Evolutionary conservation across 2,329 filamentous ascomycete species (phyloP).

Genomic region (Microdochium bolleyi): DNA sequence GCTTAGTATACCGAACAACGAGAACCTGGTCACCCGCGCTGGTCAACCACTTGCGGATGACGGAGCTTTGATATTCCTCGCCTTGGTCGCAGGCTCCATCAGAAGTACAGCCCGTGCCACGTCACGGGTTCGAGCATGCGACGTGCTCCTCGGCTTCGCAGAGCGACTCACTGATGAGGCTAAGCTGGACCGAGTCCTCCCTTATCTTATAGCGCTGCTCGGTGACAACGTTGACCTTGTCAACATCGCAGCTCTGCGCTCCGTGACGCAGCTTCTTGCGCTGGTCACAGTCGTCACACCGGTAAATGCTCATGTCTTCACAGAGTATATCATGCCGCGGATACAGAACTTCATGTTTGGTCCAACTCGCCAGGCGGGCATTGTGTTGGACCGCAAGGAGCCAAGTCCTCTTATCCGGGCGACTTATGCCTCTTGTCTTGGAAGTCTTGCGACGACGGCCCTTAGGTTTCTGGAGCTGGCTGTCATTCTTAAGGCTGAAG

Average conservation of each 20-base stretch:
- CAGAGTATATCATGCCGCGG: conserved; percentile 59
- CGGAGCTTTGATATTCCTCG: conserved; percentile 86
- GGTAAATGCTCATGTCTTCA: conserved; percentile 61
- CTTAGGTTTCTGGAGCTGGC: conserved; percentile 84
- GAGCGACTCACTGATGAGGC: conserved; percentile 91
- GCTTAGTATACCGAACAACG: conserved; percentile 79
- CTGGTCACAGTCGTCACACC: conserved; percentile 83
- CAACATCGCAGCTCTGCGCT: conserved; percentile 74
- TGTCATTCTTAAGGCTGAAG: conserved; percentile 77
- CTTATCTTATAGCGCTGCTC: conserved; percentile 78
- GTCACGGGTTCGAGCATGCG: conserved; percentile 82
- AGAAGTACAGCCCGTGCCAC: conserved; percentile 82
- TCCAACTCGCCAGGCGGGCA: conserved; percentile 23
- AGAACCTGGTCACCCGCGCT: conserved; percentile 57
- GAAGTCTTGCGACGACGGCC: conserved; percentile 79
- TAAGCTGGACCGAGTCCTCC: conserved; percentile 86
- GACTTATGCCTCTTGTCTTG: conserved; percentile 88
- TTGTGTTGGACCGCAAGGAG: conserved; percentile 30
- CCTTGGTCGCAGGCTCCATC: conserved; percentile 79
- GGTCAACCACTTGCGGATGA: conserved; percentile 66
- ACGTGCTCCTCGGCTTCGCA: conserved; percentile 84
- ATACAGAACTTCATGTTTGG: conserved; percentile 47
- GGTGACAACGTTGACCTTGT: conserved; percentile 79
- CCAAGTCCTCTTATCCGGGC: conserved; percentile 70
- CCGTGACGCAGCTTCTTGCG: conserved; percentile 80